Conservation (phyloP, 129 eudicot species). For the Chrysanthemum lavandulifolium region DNA sequence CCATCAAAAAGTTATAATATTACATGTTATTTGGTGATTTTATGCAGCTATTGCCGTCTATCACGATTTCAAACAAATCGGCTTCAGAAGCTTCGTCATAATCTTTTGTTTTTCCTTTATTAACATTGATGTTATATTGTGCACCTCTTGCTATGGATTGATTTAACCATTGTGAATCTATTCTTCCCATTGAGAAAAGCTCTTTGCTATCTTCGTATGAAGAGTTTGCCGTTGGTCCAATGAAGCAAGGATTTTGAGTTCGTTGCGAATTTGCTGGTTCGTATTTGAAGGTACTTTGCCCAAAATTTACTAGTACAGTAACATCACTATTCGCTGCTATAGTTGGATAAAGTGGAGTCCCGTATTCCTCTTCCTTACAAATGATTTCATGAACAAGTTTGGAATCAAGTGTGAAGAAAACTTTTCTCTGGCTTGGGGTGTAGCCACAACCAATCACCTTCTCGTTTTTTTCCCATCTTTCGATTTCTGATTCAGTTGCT, state of each 20-base stretch:
- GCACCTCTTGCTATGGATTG: slow-evolving; percentile 43
- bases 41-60: slow-evolving; percentile 53
- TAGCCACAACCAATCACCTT: slow-evolving; percentile 88
- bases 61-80: slow-evolving; percentile 78
- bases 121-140: slow-evolving; percentile 27
- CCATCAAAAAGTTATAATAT: no score
- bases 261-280: slow-evolving; percentile 64
- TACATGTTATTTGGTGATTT: slow-evolving; percentile 40
- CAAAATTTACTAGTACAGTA: slow-evolving; percentile 63
- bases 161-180: slow-evolving; percentile 76
- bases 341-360: slow-evolving; percentile 71
- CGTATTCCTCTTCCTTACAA: slow-evolving; percentile 75
- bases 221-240: slow-evolving; percentile 49
- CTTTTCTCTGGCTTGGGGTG: slow-evolving; percentile 67
- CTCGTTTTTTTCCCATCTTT: slow-evolving; percentile 59
- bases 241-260: slow-evolving; percentile 90
- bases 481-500: slow-evolving; percentile 43
- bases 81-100: slow-evolving; percentile 68
- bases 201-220: slow-evolving; percentile 84
- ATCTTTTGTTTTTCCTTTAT: slow-evolving; percentile 39
- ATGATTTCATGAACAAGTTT: slow-evolving; percentile 65
- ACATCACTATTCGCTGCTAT: slow-evolving; percentile 61
- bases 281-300: slow-evolving; percentile 70
- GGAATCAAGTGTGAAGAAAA: slow-evolving; percentile 82
- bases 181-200: slow-evolving; percentile 87